Base-by-base conservation (phyloP, 768 basidiomycete species). In the Rhizopogon vesiculosus region DNA sequence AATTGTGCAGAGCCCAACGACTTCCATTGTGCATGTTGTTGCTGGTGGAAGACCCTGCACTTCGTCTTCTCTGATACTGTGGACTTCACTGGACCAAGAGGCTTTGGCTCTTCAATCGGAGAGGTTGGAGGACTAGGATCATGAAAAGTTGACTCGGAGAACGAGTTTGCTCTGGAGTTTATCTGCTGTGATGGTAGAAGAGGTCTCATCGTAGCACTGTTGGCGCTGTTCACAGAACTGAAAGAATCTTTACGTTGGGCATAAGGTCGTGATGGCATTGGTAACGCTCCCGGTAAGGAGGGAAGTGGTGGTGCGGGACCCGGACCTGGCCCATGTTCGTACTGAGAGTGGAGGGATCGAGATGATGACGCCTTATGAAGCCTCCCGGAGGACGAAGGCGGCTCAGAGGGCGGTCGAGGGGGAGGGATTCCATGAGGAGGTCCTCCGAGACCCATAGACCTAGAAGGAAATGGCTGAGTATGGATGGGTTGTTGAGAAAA, bases 11-110 rank as follows among this genome's bases (percentile, higher is more conserved):
- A 76, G 3, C 97, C 97, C 54, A 98, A 77, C 1, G 91, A 86
- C 74, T 97, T 99, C 97, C 97, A 99, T 68, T 96, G 93, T n/a
- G 89, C 87, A 66, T 98, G 95, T 38, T 91, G 85, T 64, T 96
- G 93, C 66, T 98, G 87, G 45, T 97, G 76, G 74, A 98, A 99
- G 22, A 98, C 87, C 71, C 98, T 99, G 81, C 96, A 98, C 69
- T 95, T 94, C 91, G 94, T 96, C 66, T 92, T 86, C 12, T 91
- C 92, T 8, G 90, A 83, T 58, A 98, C 77, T 10, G 83, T 76
- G 5, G 91, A 88, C 33, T 83, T 85, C 35, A 87, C 80, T 1
- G 93, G 91, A 3, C 87, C 92, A 3, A 72, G 67, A 7, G 78
- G 66, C 29, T 73, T 73, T 1, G 74, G 73, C 61, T 87, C 81